Conservation (phyloP, 805 yeast genomes). For the Barnettozyma sp. region DNA sequence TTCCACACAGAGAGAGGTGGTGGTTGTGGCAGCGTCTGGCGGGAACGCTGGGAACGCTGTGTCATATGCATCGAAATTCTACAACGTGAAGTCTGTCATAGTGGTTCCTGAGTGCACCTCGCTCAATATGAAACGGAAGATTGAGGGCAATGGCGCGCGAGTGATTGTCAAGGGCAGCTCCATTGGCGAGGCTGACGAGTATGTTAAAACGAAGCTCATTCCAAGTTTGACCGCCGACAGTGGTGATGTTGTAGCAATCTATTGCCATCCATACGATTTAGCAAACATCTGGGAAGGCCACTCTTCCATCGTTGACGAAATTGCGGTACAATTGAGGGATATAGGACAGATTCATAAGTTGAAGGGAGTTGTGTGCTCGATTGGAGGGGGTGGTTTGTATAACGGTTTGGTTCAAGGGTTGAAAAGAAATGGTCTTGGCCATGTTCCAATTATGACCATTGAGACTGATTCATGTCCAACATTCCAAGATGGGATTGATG, state of each 20-base stretch:
- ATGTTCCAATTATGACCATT: slow-evolving; percentile 40
- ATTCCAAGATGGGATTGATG: slow-evolving; percentile 42
- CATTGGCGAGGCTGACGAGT: slow-evolving; percentile 46
- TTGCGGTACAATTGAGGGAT: slow-evolving; percentile 24
- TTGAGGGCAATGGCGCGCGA: slow-evolving; percentile 42
- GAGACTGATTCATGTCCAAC: slow-evolving; percentile 64
- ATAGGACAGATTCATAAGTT: slow-evolving; percentile 24
- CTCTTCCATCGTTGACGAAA: slow-evolving; percentile 39
- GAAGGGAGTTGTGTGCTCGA: slow-evolving; percentile 45
- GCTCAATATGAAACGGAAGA: slow-evolving; percentile 37
- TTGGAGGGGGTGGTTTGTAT: slow-evolving; percentile 55
- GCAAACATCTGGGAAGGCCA: slow-evolving; percentile 52
- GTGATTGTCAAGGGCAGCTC: slow-evolving; percentile 40
- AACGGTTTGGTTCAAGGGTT: slow-evolving; percentile 45
- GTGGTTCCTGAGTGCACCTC: slow-evolving; percentile 51
- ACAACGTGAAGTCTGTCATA: slow-evolving; percentile 40
- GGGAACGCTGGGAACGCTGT: slow-evolving; percentile 54
- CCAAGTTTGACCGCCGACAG: slow-evolving; percentile 19
- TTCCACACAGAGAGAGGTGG: slow-evolving; percentile 27
- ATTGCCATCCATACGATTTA: slow-evolving; percentile 50
- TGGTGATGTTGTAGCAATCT: slow-evolving; percentile 31
- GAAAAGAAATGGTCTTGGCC: slow-evolving; percentile 27
- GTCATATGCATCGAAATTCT: slow-evolving; percentile 37
- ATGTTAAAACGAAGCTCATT: slow-evolving; percentile 29
- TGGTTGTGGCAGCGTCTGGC: slow-evolving; percentile 46